Evolutionary conservation across 305 asterid species (phyloP).

Genomic region (Petunia hybrid): DNA sequence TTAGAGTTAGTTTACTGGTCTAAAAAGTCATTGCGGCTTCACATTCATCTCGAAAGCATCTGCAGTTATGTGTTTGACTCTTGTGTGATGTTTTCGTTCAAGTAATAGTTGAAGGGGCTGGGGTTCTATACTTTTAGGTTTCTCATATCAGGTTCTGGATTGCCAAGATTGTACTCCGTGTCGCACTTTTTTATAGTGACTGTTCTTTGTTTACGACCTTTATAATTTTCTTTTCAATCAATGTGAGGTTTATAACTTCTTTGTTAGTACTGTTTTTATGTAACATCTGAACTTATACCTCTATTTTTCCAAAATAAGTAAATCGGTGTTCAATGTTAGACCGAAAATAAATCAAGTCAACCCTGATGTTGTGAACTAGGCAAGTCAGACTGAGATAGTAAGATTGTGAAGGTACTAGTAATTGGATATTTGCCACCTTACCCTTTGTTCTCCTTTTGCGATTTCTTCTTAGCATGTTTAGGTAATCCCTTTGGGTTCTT

Average conservation of each 20-base stretch:
- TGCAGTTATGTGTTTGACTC: background rate
- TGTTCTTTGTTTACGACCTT: background rate
- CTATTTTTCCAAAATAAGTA: background rate
- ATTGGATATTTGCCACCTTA: constrained; percentile 9
- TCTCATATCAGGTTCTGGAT: background rate
- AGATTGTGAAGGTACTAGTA: background rate
- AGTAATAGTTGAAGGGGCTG: background rate
- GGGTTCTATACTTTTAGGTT: background rate
- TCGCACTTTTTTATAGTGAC: background rate
- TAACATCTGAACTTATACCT: background rate
- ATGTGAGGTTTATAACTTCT: background rate
- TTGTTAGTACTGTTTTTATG: constrained; percentile 20
- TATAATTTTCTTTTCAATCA: background rate
- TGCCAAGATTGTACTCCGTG: background rate
- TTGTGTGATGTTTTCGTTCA: background rate
- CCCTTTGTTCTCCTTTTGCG: background rate
- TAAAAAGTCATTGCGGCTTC: background rate
- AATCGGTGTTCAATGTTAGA: background rate
- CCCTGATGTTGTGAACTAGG: constrained; percentile 5
- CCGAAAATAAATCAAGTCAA: background rate
- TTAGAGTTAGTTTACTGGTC: constrained; percentile 5
- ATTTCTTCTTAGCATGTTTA: background rate
- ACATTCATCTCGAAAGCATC: background rate
- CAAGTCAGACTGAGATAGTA: background rate
- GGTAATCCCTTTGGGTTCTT: background rate